Evolutionary conservation across 2,329 filamentous ascomycete species (phyloP).

Genomic region (Arthrobotrys entomopaga): DNA sequence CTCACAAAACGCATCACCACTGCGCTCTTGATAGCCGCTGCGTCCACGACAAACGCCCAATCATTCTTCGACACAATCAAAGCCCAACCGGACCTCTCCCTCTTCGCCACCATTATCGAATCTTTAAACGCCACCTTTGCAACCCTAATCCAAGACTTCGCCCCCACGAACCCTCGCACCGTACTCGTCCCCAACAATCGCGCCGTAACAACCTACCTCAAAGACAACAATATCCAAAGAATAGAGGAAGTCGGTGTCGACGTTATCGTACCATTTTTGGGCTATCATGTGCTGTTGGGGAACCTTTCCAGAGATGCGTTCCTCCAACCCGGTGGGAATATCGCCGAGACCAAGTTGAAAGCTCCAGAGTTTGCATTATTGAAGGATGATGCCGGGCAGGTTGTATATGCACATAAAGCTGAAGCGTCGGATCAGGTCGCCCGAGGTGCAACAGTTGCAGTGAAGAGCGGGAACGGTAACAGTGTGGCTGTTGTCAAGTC

Average conservation of each 20-base stretch:
- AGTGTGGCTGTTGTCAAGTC: slow-evolving; percentile 30
- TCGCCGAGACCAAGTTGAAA: slow-evolving; percentile 39
- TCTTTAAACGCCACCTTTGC: slow-evolving; percentile 27
- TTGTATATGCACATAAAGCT: slow-evolving; percentile 30
- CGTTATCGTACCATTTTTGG: slow-evolving; percentile 34
- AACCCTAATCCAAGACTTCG: slow-evolving; percentile 15
- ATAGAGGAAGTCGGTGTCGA: slow-evolving; percentile 26
- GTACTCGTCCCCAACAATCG: slow-evolving; percentile 46
- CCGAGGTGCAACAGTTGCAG: slow-evolving; percentile 16
- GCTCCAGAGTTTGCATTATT: slow-evolving; percentile 26
- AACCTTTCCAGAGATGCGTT: slow-evolving; percentile 35
- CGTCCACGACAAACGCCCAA: slow-evolving; percentile 31
- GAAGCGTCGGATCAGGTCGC: neutral
- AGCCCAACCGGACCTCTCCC: slow-evolving; percentile 27
- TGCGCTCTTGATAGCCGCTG: slow-evolving; percentile 14
- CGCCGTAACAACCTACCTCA: slow-evolving; percentile 28
- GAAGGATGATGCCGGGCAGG: slow-evolving; percentile 37
- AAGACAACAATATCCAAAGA: slow-evolving; percentile 36
- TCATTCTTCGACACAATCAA: slow-evolving; percentile 29
- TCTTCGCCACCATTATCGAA: slow-evolving; percentile 36
- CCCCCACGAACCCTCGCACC: slow-evolving; percentile 18
- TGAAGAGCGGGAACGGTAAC: slow-evolving; percentile 39
- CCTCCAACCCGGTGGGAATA: slow-evolving; percentile 29
- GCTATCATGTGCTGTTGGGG: slow-evolving; percentile 44
- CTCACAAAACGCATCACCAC: slow-evolving; percentile 15